Base-by-base conservation (phyloP, 2,329 filamentous ascomycete genomes). In the Aspergillus hortae region DNA sequence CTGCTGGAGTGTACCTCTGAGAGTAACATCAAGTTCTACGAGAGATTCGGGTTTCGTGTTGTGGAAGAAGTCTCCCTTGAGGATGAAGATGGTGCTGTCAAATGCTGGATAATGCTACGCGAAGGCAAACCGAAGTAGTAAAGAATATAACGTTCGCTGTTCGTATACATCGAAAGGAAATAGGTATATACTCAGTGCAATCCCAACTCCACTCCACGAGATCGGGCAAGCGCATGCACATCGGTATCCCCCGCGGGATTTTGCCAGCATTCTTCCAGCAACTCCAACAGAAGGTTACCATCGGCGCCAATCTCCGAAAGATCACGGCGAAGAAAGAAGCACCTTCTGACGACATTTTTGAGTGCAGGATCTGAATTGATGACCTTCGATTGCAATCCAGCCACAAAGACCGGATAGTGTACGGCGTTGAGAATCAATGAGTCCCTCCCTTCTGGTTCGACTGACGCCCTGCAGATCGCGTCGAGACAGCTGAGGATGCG, bases 261-360 rank as follows among this genome's bases (percentile, higher is more conserved):
- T 6, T 44, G 19, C 65, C 66, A 67, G 40, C 62, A 49, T 14
- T 65, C 64, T 17, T 65, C 61, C 30, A 66, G 41, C 4, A 68
- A 36, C 6, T 54, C 41, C 5, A 48, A 14, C 15, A 56, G 15
- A 4, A 49, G 23, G 17, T 54, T 19, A 5, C 32, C 40, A n/a
- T 51, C 45, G 36, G 7, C 33, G 2, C 12, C 44, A 6, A 40
- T 36, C 23, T 35, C 45, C 6, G 32, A 15, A 4, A 4, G 49
- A n/a, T 27, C 6, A 19, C n/a, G 14, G 9, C 36, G 32, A 12
- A 33, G 30, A 3, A 32, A 38, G 17, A 52, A 38, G 17, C 50
- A 48, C 6, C 40, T 23, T 3, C 57, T 52, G 19, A 67, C 59
- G 3, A 45, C 48, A 6, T 55, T 9, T 43, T 63, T 61, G 40